A percentile compares a stretch with the other conserved stretches of the same genome.
These are phyloP conservation scores for Hibiscus syriacus DNA, from an alignment of 345 rosid genomes.

Conservation along the genomic window DNA sequence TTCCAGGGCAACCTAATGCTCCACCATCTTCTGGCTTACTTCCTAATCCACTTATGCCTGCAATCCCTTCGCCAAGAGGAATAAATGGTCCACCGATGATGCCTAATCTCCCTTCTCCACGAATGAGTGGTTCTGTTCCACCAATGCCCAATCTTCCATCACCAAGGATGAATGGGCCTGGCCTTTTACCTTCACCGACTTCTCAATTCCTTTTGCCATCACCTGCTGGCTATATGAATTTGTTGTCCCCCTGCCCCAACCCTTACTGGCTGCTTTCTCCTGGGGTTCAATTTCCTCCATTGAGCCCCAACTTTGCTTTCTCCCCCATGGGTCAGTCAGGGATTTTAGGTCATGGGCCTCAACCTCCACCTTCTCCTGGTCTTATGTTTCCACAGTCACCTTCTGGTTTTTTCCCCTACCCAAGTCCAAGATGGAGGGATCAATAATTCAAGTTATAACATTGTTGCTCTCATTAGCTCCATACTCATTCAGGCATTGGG, in stretches of 20 bases:
- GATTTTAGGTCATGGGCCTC: slow-evolving; percentile 66
- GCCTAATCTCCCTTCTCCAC: slow-evolving; percentile 40
- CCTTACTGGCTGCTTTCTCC: slow-evolving; percentile 72
- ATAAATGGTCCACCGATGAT: slow-evolving; percentile 51
- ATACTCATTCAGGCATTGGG: slow-evolving; percentile 14
- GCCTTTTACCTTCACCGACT: slow-evolving; percentile 69
- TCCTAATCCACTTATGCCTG: slow-evolving; percentile 37
- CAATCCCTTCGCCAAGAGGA: slow-evolving; percentile 47
- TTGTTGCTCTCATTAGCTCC: background rate
- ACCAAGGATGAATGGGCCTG: slow-evolving; percentile 54
- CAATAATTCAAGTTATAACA: slow-evolving; percentile 23
- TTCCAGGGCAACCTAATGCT: slow-evolving; percentile 21
- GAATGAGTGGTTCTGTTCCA: slow-evolving; percentile 48
- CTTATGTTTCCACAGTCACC: slow-evolving; percentile 61
- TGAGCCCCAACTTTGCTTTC: slow-evolving; percentile 66
- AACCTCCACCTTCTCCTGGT: slow-evolving; percentile 78
- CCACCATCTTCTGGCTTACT: slow-evolving; percentile 39
- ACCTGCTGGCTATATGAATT: slow-evolving; percentile 48
- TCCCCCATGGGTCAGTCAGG: slow-evolving; percentile 64
- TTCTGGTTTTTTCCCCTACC: slow-evolving; percentile 52
- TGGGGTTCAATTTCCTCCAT: slow-evolving; percentile 66
- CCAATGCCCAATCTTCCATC: slow-evolving; percentile 42
- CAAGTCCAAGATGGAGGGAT: slow-evolving; percentile 80
- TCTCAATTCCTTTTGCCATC: slow-evolving; percentile 75
- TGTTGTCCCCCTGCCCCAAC: slow-evolving; percentile 69